These are phyloP conservation scores for Phytopythium mirpurense DNA, from an alignment of 352 stramenopile species.

Conservation along the genomic window DNA sequence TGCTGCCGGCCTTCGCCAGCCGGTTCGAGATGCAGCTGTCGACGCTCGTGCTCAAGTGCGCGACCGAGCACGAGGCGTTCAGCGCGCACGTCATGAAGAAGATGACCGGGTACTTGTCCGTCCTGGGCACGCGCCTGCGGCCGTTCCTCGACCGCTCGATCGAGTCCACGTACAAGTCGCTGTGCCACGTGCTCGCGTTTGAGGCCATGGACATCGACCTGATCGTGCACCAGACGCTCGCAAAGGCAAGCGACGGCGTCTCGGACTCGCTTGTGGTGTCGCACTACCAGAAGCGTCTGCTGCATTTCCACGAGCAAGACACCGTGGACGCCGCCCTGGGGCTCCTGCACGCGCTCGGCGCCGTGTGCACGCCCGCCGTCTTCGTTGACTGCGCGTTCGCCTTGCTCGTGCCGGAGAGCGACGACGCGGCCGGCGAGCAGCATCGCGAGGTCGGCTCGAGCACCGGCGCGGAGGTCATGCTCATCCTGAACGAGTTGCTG, in stretches of 20 bases:
- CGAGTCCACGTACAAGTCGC: slow-evolving; percentile 33
- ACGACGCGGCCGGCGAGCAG: neutral
- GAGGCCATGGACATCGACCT: slow-evolving; percentile 72
- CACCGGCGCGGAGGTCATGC: slow-evolving; percentile 31
- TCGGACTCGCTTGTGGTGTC: slow-evolving; percentile 30
- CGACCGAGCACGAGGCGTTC: slow-evolving; percentile 54
- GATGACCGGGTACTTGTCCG: slow-evolving; percentile 60
- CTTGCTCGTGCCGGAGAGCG: slow-evolving; percentile 16
- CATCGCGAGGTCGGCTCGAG: slow-evolving; percentile 1
- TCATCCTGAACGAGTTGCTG: slow-evolving; percentile 68
- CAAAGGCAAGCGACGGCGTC: slow-evolving; percentile 4
- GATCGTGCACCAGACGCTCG: slow-evolving; percentile 44
- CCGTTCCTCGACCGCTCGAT: slow-evolving; percentile 50
- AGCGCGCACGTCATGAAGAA: slow-evolving; percentile 57
- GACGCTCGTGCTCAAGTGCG: slow-evolving; percentile 53
- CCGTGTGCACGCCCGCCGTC: slow-evolving; percentile 38
- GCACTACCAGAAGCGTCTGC: slow-evolving; percentile 78
- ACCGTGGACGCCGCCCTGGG: slow-evolving; percentile 36
- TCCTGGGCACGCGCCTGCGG: slow-evolving; percentile 34
- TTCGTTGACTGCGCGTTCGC: slow-evolving; percentile 67
- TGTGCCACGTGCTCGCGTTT: slow-evolving; percentile 50
- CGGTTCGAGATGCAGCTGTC: slow-evolving; percentile 72
- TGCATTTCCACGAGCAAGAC: slow-evolving; percentile 66
- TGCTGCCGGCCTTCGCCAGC: slow-evolving; percentile 55
- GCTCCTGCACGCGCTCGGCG: slow-evolving; percentile 47